Percentiles rank a stretch among this genome's conserved stretches.
Evolutionary conservation across 108 stramenopile genomes (phyloP).

Genomic region (Cyclotella kingstonii): DNA sequence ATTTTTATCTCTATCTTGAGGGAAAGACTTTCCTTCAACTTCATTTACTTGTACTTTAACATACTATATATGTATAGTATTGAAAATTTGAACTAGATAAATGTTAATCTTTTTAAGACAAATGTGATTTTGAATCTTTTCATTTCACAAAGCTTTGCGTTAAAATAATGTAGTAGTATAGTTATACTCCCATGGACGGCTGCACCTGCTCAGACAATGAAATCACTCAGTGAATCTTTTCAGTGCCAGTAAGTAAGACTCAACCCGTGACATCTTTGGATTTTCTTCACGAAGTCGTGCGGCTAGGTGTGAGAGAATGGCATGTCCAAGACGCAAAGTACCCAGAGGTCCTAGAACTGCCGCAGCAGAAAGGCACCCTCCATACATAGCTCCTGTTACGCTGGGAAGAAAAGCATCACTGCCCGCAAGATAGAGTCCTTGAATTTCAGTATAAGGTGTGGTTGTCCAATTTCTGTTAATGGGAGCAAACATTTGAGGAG

Average conservation of each 20-base stretch:
- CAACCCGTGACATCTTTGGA: constrained; percentile 26
- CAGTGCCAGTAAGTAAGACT: constrained; percentile 20
- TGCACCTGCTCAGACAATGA: neutral
- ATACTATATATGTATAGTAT: no score
- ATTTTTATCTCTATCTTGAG: no score
- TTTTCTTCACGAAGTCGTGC: constrained; percentile 28
- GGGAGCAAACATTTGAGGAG: constrained; percentile 31
- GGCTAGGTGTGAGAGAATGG: constrained; percentile 28
- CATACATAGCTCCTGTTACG: constrained; percentile 48
- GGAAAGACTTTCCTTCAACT: no score
- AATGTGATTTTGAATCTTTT: no score
- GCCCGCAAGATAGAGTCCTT: constrained; percentile 43
- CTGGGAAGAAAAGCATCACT: constrained; percentile 42
- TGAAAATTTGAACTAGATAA: no score
- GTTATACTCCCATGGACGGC: no score
- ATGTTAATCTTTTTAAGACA: no score
- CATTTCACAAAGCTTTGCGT: no score
- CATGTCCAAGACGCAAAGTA: constrained; percentile 27
- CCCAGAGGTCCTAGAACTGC: constrained; percentile 39
- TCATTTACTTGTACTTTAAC: no score
- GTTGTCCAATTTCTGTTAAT: constrained; percentile 45
- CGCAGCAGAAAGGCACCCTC: constrained; percentile 32
- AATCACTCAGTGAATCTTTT: constrained; percentile 28
- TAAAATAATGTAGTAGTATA: no score
- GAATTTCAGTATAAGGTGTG: constrained; percentile 31